Evolutionary conservation across 768 basidiomycete genomes (phyloP).

Genomic region (Panellus pusillus): DNA sequence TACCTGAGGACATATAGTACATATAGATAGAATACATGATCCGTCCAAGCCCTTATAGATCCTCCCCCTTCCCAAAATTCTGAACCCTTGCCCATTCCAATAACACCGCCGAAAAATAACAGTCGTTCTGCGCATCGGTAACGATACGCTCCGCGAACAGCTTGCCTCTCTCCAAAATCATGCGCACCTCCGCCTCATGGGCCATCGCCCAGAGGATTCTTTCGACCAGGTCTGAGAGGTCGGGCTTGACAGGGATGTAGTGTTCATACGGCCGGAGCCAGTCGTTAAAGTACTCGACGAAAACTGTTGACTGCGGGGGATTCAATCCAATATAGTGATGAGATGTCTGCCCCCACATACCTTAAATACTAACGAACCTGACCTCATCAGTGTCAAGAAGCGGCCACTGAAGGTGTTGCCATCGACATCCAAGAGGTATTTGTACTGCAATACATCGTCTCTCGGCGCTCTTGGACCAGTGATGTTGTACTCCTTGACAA

Average conservation of each 20-base stretch:
- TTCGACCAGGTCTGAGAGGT: constrained; percentile 9
- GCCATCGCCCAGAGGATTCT: constrained; percentile 12
- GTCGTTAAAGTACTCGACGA: constrained; percentile 18
- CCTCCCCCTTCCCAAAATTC: background rate
- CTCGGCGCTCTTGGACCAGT: background rate
- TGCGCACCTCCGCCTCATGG: constrained; percentile 15
- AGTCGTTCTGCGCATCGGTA: constrained; percentile 16
- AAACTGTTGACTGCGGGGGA: constrained; percentile 10
- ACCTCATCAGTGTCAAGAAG: constrained; percentile 14
- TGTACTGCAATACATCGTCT: constrained; percentile 9
- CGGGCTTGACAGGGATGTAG: constrained; percentile 8
- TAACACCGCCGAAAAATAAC: constrained; percentile 10
- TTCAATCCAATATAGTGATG: background rate
- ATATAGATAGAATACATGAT: background rate
- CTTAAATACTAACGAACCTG: constrained; percentile 23
- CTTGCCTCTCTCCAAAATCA: constrained; percentile 15
- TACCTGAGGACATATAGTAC: too few species aligned
- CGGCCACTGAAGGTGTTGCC: constrained; percentile 23
- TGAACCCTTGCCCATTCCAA: constrained; percentile 17
- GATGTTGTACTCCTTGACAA: constrained; percentile 15
- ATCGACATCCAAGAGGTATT: constrained; percentile 19
- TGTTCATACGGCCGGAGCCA: constrained; percentile 16
- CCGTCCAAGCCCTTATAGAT: background rate
- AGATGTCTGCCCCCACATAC: background rate
- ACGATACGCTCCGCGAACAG: constrained; percentile 14